Base-by-base conservation (phyloP, 495 filamentous ascomycete species). In the Trypethelium eluteriae region DNA sequence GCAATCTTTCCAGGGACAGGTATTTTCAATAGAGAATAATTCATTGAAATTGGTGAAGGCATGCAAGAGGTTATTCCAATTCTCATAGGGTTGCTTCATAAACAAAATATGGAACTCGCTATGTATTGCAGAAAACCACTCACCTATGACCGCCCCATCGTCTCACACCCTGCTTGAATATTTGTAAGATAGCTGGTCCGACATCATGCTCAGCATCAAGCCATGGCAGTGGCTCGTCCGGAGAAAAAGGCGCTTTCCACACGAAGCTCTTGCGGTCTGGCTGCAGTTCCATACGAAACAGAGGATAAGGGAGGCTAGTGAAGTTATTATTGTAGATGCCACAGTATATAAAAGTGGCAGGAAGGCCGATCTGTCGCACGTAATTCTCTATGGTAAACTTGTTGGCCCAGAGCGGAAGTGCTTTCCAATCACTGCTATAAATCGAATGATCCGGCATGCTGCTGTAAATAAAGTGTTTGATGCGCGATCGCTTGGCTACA, bases 321-420 rank as follows among this genome's bases (percentile, higher is more conserved):
- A 98, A 98, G 76, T 98, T 98, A 77, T 98, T 98, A 79, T 97
- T 96, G 80, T 98, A 98, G 70, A 96, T 96, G 49, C 94, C 94
- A 38, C 92, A 89, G 75, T 97, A 98, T 68, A 97, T 86, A 70
- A 96, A 97, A 7, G 93, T 97, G 1, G 92, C 85, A 0, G 92
- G 90, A 7, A 97, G 79, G 2, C 85, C 89, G 57, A 95, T 83
- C 74, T 91, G 86, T 38, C 89, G 88, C 57, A 96, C 83, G 74
- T 96, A 96, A 64, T 92, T 88, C 79, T 97, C 94, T 46, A 96
- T 87, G 18, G 89, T 86, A 74, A 91, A 90, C 77, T 98, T 98
- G 66, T 88, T 85, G 3, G 89, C 86, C 94, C 94, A 98, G 64
- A 96, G 84, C 0, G 94, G 94, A 56, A 96, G 78, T 2, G 86